Evolutionary conservation across 495 filamentous ascomycete species (phyloP).

Genomic region (Delitschia confertaspora): DNA sequence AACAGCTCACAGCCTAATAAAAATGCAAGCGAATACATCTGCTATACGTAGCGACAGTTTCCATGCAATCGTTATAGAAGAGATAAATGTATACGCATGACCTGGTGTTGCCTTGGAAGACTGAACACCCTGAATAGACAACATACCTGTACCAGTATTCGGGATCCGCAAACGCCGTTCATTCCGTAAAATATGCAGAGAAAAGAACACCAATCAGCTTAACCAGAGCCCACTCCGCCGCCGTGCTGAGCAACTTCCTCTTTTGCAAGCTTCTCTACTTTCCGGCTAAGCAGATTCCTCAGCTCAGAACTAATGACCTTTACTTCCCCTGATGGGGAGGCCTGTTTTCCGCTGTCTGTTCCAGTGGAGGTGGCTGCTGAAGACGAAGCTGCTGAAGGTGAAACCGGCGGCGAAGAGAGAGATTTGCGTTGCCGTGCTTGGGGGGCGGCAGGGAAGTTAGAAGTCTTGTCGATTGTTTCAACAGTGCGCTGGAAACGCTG

Average conservation of each 20-base stretch:
- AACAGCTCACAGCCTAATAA: too few species aligned
- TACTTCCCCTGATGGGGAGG: conserved; percentile 36
- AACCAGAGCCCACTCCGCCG: conserved; percentile 26
- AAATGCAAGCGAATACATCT: too few species aligned
- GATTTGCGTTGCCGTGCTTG: conserved; percentile 43
- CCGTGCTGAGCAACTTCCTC: conserved; percentile 39
- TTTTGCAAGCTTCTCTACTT: conserved; percentile 54
- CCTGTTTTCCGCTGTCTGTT: conserved; percentile 26
- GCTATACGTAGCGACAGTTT: too few species aligned
- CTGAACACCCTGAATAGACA: too few species aligned
- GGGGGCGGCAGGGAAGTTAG: conserved; percentile 65
- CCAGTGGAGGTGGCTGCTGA: conserved; percentile 19
- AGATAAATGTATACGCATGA: too few species aligned
- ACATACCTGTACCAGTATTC: not conserved
- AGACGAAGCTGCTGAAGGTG: conserved; percentile 15
- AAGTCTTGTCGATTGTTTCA: conserved; percentile 78
- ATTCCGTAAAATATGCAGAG: too few species aligned
- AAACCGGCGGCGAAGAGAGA: conserved; percentile 21
- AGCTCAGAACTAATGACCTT: conserved; percentile 77
- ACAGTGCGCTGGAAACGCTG: conserved; percentile 76
- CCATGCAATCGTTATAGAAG: too few species aligned
- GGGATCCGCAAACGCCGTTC: not conserved
- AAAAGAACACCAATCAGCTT: not conserved
- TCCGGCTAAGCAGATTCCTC: conserved; percentile 61
- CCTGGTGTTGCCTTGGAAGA: too few species aligned